These are phyloP conservation scores for Mollisia scopiformis DNA, from an alignment of 2,329 filamentous ascomycete genomes.

Conservation along the genomic window DNA sequence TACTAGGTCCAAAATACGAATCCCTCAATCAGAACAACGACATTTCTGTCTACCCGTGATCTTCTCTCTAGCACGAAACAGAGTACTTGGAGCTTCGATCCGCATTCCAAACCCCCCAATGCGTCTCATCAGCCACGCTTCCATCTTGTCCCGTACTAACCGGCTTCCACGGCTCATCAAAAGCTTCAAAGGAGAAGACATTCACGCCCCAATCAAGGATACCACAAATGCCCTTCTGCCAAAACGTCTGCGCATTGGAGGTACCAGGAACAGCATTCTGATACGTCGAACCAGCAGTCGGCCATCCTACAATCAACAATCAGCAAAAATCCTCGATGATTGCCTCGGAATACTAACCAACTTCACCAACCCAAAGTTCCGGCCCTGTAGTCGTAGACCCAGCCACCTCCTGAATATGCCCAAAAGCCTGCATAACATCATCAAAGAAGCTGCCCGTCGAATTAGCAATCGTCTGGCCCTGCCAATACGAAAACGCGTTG, in stretches of 20 bases:
- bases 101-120: conserved; percentile 70
- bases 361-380: conserved; percentile 72
- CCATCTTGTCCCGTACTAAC: conserved; percentile 65
- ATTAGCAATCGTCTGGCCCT: conserved; percentile 60
- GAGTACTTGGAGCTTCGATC: conserved; percentile 59
- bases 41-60: background rate
- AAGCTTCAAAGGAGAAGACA: conserved; percentile 75
- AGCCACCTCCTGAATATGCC: conserved; percentile 62
- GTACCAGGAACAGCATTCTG: conserved; percentile 61
- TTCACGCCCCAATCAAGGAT: conserved; percentile 68
- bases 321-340: background rate
- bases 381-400: conserved; percentile 54
- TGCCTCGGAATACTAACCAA: conserved; percentile 41
- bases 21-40: too few relatives aligned
- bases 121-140: conserved; percentile 61
- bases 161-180: conserved; percentile 75
- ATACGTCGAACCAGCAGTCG: conserved; percentile 65
- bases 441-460: conserved; percentile 64
- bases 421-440: conserved; percentile 66
- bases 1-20: too few relatives aligned
- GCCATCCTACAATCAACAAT: conserved; percentile 50
- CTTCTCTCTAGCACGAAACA: conserved; percentile 17
- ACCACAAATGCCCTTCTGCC: conserved; percentile 63
- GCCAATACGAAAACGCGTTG: conserved; percentile 77
- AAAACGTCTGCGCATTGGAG: conserved; percentile 62